Evolutionary conservation across 2,329 filamentous ascomycete genomes (phyloP).

Genomic region (Endothia cerciana): DNA sequence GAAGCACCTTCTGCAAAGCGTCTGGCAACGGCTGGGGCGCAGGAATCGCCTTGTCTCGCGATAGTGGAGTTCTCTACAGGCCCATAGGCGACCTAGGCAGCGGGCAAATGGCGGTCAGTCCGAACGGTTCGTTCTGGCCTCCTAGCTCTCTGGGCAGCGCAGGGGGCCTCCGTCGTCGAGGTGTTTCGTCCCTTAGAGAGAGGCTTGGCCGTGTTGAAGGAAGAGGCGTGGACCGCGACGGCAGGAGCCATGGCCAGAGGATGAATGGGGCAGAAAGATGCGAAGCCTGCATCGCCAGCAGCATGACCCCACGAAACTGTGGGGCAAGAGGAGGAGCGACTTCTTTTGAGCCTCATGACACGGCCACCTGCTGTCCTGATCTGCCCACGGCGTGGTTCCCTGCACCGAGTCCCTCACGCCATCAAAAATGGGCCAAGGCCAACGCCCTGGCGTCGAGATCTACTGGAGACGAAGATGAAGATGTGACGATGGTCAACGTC

Average conservation of each 20-base stretch:
- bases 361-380: conserved; percentile 12
- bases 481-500: neutral
- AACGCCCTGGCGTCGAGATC: neutral
- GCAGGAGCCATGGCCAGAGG: neutral
- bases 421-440: neutral
- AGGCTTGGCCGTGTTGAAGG: neutral
- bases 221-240: neutral
- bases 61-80: conserved; percentile 20
- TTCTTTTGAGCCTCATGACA: conserved; percentile 26
- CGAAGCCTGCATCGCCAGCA: conserved; percentile 26
- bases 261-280: conserved; percentile 15
- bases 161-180: conserved; percentile 12
- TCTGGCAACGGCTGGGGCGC: conserved; percentile 8
- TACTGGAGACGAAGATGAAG: neutral
- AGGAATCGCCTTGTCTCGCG: conserved; percentile 12
- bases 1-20: neutral
- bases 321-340: conserved; percentile 11
- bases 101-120: conserved; percentile 30
- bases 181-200: conserved; percentile 14
- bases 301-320: conserved; percentile 21
- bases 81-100: conserved; percentile 4
- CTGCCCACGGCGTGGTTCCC: neutral
- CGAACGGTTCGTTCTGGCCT: conserved; percentile 17
- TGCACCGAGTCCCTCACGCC: neutral
- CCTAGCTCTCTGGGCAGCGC: conserved; percentile 14